Base-by-base conservation (phyloP, 805 yeast genomes). In the Kuraishia hungarica region DNA sequence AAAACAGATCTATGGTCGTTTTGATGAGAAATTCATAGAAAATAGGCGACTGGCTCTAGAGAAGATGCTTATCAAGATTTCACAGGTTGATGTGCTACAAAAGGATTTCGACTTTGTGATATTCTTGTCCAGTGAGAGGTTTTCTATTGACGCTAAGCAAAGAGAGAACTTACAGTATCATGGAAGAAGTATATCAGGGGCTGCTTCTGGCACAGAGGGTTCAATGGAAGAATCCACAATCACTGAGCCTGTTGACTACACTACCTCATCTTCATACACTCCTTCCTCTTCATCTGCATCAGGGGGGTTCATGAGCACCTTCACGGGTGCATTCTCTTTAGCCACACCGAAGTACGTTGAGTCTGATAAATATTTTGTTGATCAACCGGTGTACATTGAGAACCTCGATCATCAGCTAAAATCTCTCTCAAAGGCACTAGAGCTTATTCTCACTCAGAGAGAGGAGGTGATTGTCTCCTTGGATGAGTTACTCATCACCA, bases 1-100 rank as follows among this genome's bases (percentile, higher is more conserved):
- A 57, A 96, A 94, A 68, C 97, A 96, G 59, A 87, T 87, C 7
- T 86, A 92, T 55, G 97, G 98, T 3, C 79, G 97, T 58, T 91
- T 94, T 70, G 90, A 90, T 62, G 89, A 89, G 61, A 91, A 86
- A 62, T 92, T 94, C 62, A 83, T 94, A 53, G 97, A 94, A 68
- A 83, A 83, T 59, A 80, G 98, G 68, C 76, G 97, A 56, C 74
- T 85, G 23, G 89, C 93, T 4, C 75, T 94, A 64, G 97, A 93
- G 65, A 83, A 78, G 61, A 94, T 94, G 99, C 76, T 94, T 57
- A 71, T 68, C 43, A 87, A 87, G 64, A 85, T 89, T n/a, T 74
- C 88, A 6, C 69, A 69, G 39, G 82, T 80, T 58, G 74, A 81
- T 0, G 64, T 64, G 1, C 72, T 94, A 51, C 84, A 84, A 59